phyloP scores from a whole-genome alignment of 495 filamentous ascomycete species.

The Penicillium maclennaniae region DNA sequence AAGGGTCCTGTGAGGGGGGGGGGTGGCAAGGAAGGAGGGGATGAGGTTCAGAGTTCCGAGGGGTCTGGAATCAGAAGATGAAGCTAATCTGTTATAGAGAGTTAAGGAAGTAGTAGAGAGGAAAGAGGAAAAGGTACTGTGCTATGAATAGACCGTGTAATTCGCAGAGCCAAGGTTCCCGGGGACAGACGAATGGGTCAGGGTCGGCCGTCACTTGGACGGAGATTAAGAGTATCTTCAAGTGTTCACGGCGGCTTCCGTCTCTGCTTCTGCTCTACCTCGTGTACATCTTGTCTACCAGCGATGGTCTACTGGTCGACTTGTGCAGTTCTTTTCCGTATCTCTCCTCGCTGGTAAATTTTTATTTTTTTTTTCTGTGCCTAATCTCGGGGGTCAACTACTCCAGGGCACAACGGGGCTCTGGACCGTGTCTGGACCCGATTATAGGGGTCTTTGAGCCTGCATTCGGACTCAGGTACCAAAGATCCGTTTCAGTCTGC shows the following conservation, averaged over 20 bases:
- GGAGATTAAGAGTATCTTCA: background rate
- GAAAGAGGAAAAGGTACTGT: conserved; percentile 12
- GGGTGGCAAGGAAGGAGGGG: too few species aligned
- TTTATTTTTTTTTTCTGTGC: background rate
- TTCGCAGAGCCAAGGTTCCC: background rate
- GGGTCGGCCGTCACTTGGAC: background rate
- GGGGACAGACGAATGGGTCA: conserved; percentile 2
- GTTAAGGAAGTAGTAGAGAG: background rate
- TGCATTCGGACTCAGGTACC: conserved; percentile 2
- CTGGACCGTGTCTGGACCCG: conserved; percentile 1
- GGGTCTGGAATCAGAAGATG: background rate
- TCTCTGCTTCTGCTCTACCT: too few species aligned
- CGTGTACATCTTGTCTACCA: too few species aligned
- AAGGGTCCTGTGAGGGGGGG: background rate
- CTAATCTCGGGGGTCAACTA: too few species aligned
- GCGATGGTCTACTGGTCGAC: too few species aligned
- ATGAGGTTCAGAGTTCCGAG: too few species aligned
- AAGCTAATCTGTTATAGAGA: background rate
- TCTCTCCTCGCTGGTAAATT: background rate
- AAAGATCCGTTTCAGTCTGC: background rate
- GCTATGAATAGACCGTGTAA: background rate
- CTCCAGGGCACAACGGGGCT: too few species aligned
- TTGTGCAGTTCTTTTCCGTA: too few species aligned
- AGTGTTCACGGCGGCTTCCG: too few species aligned
- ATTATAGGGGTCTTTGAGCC: conserved; percentile 4